Conservation (phyloP, 2,329 filamentous ascomycete species). For the Cercospora nicotianae region DNA sequence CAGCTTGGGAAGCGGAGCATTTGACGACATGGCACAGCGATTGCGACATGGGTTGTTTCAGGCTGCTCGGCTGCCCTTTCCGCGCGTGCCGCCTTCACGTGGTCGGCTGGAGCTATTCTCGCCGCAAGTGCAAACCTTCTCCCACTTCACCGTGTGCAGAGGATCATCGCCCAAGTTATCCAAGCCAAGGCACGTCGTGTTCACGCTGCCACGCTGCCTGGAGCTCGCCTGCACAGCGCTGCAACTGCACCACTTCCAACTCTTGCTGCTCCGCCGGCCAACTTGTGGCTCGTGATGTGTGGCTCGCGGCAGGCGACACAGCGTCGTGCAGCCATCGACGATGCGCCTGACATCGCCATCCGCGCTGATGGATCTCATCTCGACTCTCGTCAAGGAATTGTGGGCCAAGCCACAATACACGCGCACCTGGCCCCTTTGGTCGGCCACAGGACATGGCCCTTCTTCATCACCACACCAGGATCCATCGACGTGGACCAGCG, state of each 20-base stretch:
- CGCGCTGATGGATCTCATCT: not conserved
- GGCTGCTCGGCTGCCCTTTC: constrained; percentile 6
- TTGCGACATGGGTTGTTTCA: constrained; percentile 1
- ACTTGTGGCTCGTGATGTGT: not conserved
- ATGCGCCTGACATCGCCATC: constrained; percentile 9
- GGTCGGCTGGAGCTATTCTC: not conserved
- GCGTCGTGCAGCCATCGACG: constrained; percentile 10
- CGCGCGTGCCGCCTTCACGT: not conserved
- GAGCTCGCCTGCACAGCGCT: no score
- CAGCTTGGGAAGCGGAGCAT: constrained; percentile 2
- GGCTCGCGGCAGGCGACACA: not conserved
- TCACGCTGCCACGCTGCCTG: not conserved
- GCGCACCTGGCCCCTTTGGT: not conserved
- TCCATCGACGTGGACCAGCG: no score
- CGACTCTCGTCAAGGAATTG: not conserved
- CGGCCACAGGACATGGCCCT: not conserved
- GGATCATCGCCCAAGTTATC: not conserved
- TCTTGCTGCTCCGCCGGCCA: not conserved
- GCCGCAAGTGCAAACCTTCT: constrained; percentile 9
- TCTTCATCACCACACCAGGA: no score
- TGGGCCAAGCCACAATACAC: not conserved
- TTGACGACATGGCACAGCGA: constrained; percentile 11
- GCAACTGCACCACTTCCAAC: not conserved
- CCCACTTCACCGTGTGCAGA: constrained; percentile 16
- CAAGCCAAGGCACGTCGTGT: not conserved